Conservation (phyloP, 371 early-diverging fungal species). For the Syncephalis plumigaleata region DNA sequence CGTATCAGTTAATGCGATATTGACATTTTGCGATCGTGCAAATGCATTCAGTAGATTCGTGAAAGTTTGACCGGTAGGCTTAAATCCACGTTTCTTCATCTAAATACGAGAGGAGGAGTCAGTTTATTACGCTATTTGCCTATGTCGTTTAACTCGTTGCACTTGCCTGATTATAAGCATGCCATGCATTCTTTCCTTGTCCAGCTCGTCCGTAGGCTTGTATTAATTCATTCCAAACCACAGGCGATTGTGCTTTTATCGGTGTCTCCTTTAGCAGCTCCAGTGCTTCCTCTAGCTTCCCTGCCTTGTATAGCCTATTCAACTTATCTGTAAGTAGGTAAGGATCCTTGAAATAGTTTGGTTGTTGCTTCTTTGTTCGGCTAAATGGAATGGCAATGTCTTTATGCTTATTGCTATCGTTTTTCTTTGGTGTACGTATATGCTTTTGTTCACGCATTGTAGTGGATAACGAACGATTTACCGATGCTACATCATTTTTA, state of each 20-base stretch:
- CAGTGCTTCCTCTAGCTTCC: constrained; percentile 18
- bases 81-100: constrained; percentile 22
- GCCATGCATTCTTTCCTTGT: constrained; percentile 13
- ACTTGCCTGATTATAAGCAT: constrained; percentile 15
- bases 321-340: constrained; percentile 16
- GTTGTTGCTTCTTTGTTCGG: constrained; percentile 4
- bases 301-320: constrained; percentile 11
- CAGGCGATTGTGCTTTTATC: constrained; percentile 14
- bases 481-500: too few species aligned
- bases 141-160: not conserved
- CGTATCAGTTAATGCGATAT: not conserved
- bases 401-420: too few species aligned
- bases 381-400: too few species aligned
- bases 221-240: constrained; percentile 26
- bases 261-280: constrained; percentile 14
- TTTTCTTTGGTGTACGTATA: too few species aligned
- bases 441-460: too few species aligned
- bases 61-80: constrained; percentile 16
- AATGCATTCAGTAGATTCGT: constrained; percentile 18
- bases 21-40: constrained; percentile 1
- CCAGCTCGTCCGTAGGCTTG: constrained; percentile 12
- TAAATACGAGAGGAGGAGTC: constrained; percentile 1
- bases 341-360: constrained; percentile 16
- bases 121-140: too few species aligned
- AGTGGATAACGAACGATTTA: too few species aligned